A percentile compares a stretch with the other conserved stretches of the same genome.
Evolutionary conservation across 345 rosid genomes (phyloP).

Genomic region (Rhizophora mangle): DNA sequence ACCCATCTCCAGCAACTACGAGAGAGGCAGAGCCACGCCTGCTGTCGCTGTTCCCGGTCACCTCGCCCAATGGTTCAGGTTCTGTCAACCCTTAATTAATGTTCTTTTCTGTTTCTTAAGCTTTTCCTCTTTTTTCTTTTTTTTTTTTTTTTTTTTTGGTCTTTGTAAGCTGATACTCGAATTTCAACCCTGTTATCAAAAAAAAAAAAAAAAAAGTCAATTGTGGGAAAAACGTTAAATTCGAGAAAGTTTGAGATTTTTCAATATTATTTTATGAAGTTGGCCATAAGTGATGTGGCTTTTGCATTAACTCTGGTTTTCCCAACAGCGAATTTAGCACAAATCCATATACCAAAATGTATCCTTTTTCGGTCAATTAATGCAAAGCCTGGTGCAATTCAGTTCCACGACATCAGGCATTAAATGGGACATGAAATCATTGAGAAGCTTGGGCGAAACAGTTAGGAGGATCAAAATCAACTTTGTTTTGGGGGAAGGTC

Average conservation of each 20-base stretch:
- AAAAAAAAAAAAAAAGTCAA: no score
- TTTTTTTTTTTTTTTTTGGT: neutral
- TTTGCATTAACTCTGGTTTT: neutral
- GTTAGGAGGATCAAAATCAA: neutral
- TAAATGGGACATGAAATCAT: constrained; percentile 7
- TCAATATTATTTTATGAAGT: no score
- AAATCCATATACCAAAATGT: neutral
- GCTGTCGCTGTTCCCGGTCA: constrained; percentile 82
- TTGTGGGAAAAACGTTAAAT: no score
- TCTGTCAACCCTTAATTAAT: constrained; percentile 39
- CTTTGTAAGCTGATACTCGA: no score
- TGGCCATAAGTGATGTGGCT: neutral
- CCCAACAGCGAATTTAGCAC: neutral
- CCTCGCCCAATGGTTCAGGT: constrained; percentile 82
- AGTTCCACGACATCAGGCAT: neutral
- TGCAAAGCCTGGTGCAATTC: neutral
- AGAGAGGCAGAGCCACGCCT: constrained; percentile 74
- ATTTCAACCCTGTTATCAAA: no score
- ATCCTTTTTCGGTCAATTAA: neutral
- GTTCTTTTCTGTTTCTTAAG: neutral
- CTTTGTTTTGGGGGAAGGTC: neutral
- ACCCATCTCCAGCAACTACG: constrained; percentile 83
- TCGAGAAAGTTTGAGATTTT: no score
- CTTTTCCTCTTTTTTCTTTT: constrained; percentile 16
- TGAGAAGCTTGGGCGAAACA: constrained; percentile 12